Evolutionary conservation across 495 filamentous ascomycete species (phyloP).

Genomic region (Xylaria sp.): DNA sequence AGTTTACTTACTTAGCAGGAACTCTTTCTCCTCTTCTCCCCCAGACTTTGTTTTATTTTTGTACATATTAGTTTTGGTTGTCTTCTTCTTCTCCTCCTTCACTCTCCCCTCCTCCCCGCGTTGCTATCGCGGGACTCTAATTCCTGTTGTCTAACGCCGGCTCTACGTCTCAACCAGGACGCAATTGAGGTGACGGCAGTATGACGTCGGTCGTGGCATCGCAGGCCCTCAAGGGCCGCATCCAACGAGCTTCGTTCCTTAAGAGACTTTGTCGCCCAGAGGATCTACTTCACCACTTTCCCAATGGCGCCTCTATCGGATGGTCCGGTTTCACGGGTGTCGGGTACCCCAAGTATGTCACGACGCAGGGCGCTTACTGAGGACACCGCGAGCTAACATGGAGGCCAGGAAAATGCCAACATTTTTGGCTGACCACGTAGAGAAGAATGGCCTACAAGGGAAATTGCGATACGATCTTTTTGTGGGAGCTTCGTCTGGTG

Average conservation of each 20-base stretch:
- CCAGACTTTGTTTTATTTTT: background rate
- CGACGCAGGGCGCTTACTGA: background rate
- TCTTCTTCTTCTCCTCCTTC: background rate
- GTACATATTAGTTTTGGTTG: constrained; percentile 3
- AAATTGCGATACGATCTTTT: constrained; percentile 85
- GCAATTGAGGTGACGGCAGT: constrained; percentile 25
- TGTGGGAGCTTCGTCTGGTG: constrained; percentile 86
- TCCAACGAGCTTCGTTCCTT: constrained; percentile 77
- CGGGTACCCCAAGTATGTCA: constrained; percentile 83
- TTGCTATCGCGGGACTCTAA: background rate
- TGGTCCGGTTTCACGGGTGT: constrained; percentile 94
- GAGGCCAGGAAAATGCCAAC: constrained; percentile 76
- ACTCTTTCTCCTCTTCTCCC: background rate
- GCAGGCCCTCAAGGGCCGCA: constrained; percentile 74
- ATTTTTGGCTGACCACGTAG: constrained; percentile 86
- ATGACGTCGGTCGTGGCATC: constrained; percentile 66
- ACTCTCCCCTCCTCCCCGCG: background rate
- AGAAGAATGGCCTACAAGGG: constrained; percentile 85
- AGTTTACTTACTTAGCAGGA: background rate
- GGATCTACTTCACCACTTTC: constrained; percentile 81
- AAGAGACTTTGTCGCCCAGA: constrained; percentile 80
- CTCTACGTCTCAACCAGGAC: constrained; percentile 6
- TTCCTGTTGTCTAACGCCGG: background rate
- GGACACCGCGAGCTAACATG: constrained; percentile 25
- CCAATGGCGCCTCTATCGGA: constrained; percentile 81